Evolutionary conservation across 345 rosid species (phyloP).

Genomic region (Citrus australasica): DNA sequence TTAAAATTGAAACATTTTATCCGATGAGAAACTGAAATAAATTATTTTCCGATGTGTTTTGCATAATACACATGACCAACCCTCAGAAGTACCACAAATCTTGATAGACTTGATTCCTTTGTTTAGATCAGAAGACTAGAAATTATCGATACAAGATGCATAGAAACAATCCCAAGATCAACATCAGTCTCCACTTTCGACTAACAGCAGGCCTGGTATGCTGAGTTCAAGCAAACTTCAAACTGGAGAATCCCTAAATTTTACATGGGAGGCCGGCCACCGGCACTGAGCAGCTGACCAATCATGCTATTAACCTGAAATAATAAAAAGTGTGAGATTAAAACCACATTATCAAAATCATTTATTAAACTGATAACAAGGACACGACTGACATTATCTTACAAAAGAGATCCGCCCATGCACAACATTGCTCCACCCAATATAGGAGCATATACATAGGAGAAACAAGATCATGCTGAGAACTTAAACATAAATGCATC

Average conservation of each 20-base stretch:
- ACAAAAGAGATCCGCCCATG: neutral
- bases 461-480: neutral
- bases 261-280: constrained; percentile 69
- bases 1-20: neutral
- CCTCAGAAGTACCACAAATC: neutral
- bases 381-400: neutral
- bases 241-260: constrained; percentile 6
- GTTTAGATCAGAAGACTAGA: neutral
- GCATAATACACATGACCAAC: neutral
- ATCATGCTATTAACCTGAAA: constrained; percentile 79
- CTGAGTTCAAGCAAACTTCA: neutral
- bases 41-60: neutral
- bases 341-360: neutral
- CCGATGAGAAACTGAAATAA: neutral
- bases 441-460: too few relatives aligned
- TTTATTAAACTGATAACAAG: neutral
- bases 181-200: neutral
- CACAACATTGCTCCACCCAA: neutral
- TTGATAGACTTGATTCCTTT: neutral
- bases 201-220: neutral
- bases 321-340: neutral
- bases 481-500: neutral
- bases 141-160: neutral
- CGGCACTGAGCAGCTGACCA: constrained; percentile 86
- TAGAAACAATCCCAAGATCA: neutral